Conservation (phyloP, 2,329 filamentous ascomycete species). For the Fusarium sp. region DNA sequence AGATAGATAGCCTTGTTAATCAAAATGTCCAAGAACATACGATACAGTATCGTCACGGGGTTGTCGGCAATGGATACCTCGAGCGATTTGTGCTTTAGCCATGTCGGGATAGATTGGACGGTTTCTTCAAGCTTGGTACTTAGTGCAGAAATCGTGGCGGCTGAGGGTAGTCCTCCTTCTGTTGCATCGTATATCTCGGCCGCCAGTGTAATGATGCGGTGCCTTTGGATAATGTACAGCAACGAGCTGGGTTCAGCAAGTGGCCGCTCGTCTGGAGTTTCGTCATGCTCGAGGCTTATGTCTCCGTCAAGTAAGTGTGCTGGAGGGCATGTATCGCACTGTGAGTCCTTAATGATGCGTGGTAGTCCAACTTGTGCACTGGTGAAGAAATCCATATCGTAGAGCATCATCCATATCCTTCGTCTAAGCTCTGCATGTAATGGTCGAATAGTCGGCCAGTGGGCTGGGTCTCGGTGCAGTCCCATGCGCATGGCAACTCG, state of each 20-base stretch:
- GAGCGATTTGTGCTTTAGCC: constrained; percentile 13
- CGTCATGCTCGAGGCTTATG: not conserved
- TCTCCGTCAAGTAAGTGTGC: not conserved
- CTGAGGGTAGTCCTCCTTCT: not conserved
- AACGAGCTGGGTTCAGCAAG: constrained; percentile 10
- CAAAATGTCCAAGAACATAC: constrained; percentile 18
- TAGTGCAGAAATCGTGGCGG: not conserved
- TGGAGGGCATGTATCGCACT: constrained; percentile 25
- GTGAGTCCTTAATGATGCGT: constrained; percentile 33
- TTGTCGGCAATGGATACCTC: constrained; percentile 13
- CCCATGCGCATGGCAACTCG: constrained; percentile 34
- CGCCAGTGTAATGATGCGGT: constrained; percentile 1
- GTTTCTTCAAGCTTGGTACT: not conserved
- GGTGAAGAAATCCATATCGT: constrained; percentile 37
- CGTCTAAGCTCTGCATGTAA: constrained; percentile 29
- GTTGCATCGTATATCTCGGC: constrained; percentile 17
- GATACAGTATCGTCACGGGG: constrained; percentile 6
- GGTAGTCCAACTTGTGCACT: constrained; percentile 33
- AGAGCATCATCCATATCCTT: constrained; percentile 27
- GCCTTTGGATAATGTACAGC: constrained; percentile 10
- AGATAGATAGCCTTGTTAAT: constrained; percentile 15
- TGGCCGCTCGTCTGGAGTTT: not conserved
- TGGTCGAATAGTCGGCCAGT: constrained; percentile 32
- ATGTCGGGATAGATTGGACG: not conserved
- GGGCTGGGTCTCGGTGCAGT: constrained; percentile 27